Conservation (phyloP, 495 filamentous ascomycete species). For the Daldinia caldariorum region DNA sequence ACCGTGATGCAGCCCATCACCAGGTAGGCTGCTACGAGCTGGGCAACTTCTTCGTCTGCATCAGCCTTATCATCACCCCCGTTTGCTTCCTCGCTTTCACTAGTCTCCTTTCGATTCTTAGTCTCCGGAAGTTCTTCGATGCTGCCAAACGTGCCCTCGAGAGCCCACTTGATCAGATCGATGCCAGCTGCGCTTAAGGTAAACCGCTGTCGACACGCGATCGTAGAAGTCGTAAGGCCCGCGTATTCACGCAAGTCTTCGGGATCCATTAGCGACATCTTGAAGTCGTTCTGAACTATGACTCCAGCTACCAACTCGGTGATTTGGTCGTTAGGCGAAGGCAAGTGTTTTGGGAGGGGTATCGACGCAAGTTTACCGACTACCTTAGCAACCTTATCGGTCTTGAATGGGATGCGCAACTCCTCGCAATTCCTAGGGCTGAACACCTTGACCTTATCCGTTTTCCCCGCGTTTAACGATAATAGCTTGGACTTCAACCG, state of each 20-base stretch:
- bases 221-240: slow-evolving; percentile 90
- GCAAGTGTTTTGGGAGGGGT: slow-evolving; percentile 64
- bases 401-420: slow-evolving; percentile 91
- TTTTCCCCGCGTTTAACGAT: slow-evolving; percentile 84
- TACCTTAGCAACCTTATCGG: slow-evolving; percentile 96
- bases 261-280: slow-evolving; percentile 93
- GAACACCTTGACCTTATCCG: slow-evolving; percentile 85
- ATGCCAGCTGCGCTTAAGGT: slow-evolving; percentile 87
- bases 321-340: slow-evolving; percentile 44
- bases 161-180: slow-evolving; percentile 90
- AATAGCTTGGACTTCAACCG: slow-evolving; percentile 92
- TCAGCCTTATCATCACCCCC: slow-evolving; percentile 59
- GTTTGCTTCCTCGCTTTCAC: slow-evolving; percentile 44
- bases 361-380: slow-evolving; percentile 91
- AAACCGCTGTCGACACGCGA: slow-evolving; percentile 88
- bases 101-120: slow-evolving; percentile 47
- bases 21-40: slow-evolving; percentile 68
- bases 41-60: slow-evolving; percentile 66
- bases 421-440: slow-evolving; percentile 95
- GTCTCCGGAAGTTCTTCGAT: slow-evolving; percentile 72
- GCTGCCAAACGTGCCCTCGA: slow-evolving; percentile 91
- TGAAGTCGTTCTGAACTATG: slow-evolving; percentile 95
- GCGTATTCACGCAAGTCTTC: slow-evolving; percentile 96
- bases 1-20: slow-evolving; percentile 93
- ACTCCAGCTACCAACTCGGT: slow-evolving; percentile 81